Conservation (phyloP, 139 green algal species). For the Microglena sp. region DNA sequence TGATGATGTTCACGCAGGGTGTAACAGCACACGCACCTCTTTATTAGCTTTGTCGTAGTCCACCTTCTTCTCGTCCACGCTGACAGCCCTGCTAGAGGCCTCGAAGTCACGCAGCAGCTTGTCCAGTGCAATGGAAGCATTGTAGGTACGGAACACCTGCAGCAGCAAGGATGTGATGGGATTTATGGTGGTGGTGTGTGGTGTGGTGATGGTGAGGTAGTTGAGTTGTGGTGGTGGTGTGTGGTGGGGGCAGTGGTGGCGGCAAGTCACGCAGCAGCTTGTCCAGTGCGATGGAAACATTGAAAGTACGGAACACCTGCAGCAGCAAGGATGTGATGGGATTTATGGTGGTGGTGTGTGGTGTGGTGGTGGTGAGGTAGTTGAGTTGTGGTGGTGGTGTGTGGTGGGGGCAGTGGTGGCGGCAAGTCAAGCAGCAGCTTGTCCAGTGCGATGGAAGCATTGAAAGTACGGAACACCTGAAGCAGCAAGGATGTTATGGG, state of each 20-base stretch:
- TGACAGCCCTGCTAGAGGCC: slow-evolving; percentile 7
- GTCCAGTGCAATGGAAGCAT: slow-evolving; percentile 90
- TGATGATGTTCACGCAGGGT: neutral
- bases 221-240: too few relatives aligned
- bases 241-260: slow-evolving; percentile 12
- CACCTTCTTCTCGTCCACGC: slow-evolving; percentile 63
- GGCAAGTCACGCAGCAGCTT: slow-evolving; percentile 57
- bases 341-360: too few relatives aligned
- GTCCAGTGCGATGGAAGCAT: slow-evolving; percentile 90
- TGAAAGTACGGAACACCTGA: slow-evolving; percentile 97
- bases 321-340: too few relatives aligned
- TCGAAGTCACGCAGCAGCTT: slow-evolving; percentile 59
- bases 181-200: too few relatives aligned
- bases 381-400: neutral
- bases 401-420: neutral
- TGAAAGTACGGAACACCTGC: slow-evolving; percentile 97
- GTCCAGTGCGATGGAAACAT: slow-evolving; percentile 90
- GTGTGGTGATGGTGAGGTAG: too few relatives aligned
- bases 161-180: too few relatives aligned
- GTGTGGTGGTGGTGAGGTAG: neutral
- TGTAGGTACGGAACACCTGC: slow-evolving; percentile 97
- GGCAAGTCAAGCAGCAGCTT: slow-evolving; percentile 56
- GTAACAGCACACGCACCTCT: slow-evolving; percentile 47
- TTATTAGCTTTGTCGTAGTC: slow-evolving; percentile 97
- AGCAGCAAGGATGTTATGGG: too few relatives aligned